phyloP scores from a whole-genome alignment of 108 stramenopile species.

The Skeletonema marinoi region DNA sequence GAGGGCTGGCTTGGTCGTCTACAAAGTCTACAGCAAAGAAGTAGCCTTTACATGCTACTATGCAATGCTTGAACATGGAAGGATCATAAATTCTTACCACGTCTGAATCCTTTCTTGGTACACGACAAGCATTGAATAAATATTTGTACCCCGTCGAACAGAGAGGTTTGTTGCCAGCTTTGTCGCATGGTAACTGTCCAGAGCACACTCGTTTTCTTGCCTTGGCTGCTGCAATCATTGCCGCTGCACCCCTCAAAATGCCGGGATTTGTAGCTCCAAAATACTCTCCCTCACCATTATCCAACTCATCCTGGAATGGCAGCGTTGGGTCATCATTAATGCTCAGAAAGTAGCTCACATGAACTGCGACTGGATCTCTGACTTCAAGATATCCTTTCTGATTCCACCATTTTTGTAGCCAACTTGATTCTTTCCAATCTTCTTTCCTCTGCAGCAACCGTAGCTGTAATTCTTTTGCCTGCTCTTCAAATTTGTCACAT shows the following conservation, averaged over 20 bases:
- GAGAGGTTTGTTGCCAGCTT: constrained; percentile 39
- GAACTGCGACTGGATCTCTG: constrained; percentile 65
- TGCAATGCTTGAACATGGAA: constrained; percentile 46
- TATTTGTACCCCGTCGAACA: constrained; percentile 68
- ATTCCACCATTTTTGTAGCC: constrained; percentile 78
- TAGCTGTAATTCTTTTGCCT: constrained; percentile 49
- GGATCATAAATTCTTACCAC: constrained; percentile 61
- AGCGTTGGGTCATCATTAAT: constrained; percentile 56
- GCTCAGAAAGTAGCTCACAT: constrained; percentile 72
- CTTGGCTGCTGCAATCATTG: constrained; percentile 31
- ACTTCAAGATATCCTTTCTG: constrained; percentile 57
- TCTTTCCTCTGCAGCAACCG: constrained; percentile 41
- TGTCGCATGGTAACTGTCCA: constrained; percentile 36
- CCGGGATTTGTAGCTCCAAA: constrained; percentile 1
- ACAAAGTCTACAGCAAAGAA: constrained; percentile 65
- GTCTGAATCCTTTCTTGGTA: constrained; percentile 56
- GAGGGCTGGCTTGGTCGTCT: constrained; percentile 3
- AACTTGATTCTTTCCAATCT: constrained; percentile 38
- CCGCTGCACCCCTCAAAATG: constrained; percentile 43
- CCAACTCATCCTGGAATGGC: background rate
- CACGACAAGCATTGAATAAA: constrained; percentile 72
- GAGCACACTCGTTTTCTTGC: constrained; percentile 32
- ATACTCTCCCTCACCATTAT: background rate
- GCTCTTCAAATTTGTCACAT: constrained; percentile 40
- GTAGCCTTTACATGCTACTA: constrained; percentile 58